Conservation (phyloP, 208 protist species). For the Crithidia fasciculata region DNA sequence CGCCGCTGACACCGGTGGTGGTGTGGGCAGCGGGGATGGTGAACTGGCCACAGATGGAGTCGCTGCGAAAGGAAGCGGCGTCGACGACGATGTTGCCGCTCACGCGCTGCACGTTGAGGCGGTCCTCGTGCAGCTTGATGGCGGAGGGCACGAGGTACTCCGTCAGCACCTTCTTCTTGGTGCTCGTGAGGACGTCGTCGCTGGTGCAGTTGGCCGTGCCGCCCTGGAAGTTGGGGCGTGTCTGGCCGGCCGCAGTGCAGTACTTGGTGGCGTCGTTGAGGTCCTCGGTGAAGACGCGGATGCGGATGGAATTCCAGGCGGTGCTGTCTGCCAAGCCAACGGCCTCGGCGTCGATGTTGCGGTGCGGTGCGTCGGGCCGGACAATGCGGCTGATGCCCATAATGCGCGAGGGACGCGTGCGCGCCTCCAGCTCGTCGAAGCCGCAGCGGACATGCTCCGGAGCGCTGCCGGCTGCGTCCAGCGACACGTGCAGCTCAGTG, state of each 20-base stretch:
- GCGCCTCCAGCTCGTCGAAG: too few relatives aligned
- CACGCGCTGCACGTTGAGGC: neutral
- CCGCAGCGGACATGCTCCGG: too few relatives aligned
- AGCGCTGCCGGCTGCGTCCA: too few relatives aligned
- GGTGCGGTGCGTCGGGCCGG: neutral
- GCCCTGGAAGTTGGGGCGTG: neutral
- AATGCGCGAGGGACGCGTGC: too few relatives aligned
- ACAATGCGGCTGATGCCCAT: neutral
- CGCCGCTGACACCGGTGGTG: too few relatives aligned
- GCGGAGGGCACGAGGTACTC: neutral
- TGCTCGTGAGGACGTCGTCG: neutral
- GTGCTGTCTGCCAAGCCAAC: neutral
- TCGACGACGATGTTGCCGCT: constrained; percentile 62
- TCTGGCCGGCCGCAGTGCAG: neutral
- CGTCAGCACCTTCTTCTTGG: neutral
- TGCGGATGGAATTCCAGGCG: too few relatives aligned
- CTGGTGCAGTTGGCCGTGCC: neutral
- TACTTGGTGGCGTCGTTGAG: neutral
- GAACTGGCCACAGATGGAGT: too few relatives aligned
- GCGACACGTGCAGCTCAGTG: too few relatives aligned
- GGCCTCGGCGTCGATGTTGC: neutral
- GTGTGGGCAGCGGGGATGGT: too few relatives aligned
- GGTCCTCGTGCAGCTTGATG: neutral
- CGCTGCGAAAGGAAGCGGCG: constrained; percentile 31
- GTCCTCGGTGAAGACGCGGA: too few relatives aligned